Evolutionary conservation across 306 rosid species (phyloP), one percentile per base, ranked within the genome.

Genomic region (Trifolium repens): DNA sequence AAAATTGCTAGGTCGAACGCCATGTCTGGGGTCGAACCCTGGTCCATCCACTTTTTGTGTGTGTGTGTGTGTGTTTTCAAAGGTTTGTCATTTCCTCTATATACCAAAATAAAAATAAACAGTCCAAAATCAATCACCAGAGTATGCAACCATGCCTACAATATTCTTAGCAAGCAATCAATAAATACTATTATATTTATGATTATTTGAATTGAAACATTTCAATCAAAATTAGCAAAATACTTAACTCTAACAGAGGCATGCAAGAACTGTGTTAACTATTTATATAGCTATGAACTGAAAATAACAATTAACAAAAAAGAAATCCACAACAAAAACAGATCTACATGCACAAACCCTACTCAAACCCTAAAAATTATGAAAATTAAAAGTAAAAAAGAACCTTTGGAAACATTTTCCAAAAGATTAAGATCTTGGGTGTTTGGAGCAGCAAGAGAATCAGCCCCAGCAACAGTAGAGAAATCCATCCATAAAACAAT

Each of bases 401-500:
- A 80, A 89, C 98, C 91, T 80, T 86, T 15, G 15, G 93, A 72
- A 85, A 59, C 78, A 40, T 57, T 79, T 73, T 78, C 85, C 35
- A 82, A 73, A 46, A 80, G 93, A 60, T 76, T 63, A 75, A 80
- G 89, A 85, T 86, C 89, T 72, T 68, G 72, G 52, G 82, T 71
- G 67, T 69, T 79, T 76, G 96, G 79, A 78, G 86, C 83, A 69
- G 74, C 85, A 53, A 80, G 85, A 81, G 87, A 30, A 67, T 85
- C 71, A 79, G 63, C 82, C 82, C 86, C 85, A 77, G 79, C 80
- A 78, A 80, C 87, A 12, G 1, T 26, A 72, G 83, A 84, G 80
- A 82, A 88, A 72, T 89, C 90, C 89, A 79, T 93, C 92, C 97
- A 91, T 89, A 19, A 69, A 59, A 24, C 12, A 22, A 39, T 26